Base-by-base conservation (phyloP, 2,329 filamentous ascomycete species). In the Botrytis elliptica region DNA sequence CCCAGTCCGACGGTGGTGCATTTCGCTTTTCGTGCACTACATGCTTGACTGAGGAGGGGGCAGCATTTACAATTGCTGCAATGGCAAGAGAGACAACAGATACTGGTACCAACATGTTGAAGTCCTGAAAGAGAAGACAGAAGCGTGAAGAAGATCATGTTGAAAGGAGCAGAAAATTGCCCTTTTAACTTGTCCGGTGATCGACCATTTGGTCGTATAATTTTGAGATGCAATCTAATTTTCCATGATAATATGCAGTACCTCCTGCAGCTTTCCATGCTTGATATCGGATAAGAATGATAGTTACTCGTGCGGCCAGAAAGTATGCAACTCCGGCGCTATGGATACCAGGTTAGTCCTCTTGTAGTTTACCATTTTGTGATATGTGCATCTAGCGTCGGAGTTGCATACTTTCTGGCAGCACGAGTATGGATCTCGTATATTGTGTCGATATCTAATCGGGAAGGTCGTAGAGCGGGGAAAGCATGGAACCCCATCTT, bases 1-100 rank as follows among this genome's bases (percentile, higher is more conserved):
- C 67, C 77, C 77, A 79, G 57, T 75, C 72, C 42, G 72, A 73
- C 7, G 74, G 33, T n/a, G 73, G 63, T 40, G 64, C 10, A 29
- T 73, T 52, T 36, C 77, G 75, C 49, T 75, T 75, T 64, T 78
- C 77, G 25, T 79, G 77, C 18, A 78, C 18, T 7, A 73, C 73
- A 73, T 77, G 73, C 25, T 68, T 73, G 12, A 65, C 59, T 42
- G 66, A 42, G 29, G 74, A 59, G 22, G 75, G 75, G n/a, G 62
- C 74, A 33, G 75, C 75, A 72, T 72, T 67, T 25, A 60, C 73
- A 33, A 76, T 33, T 49, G 74, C 71, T 44, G 65, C 74, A 65
- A 75, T 69, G 18, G 75, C 75, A 66, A 69, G 64, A 62, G 63
- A 57, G n/a, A 71, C 52, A 62, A 72, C 64, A 36, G 63, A 66